Conservation (phyloP, 306 rosid genomes). For the Vigna nakashimae region DNA sequence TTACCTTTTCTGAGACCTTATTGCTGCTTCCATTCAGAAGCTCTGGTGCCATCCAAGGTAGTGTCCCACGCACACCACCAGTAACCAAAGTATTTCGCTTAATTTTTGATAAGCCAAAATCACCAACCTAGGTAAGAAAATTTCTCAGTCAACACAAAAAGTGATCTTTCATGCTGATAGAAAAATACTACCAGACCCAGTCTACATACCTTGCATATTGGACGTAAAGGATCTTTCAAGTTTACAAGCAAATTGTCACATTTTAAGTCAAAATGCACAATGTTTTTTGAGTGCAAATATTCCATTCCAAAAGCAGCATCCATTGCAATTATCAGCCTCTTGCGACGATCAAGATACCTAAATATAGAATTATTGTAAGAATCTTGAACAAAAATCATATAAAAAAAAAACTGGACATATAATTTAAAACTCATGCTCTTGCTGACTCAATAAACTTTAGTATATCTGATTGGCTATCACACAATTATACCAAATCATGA, state of each 20-base stretch:
- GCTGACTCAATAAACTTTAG: slow-evolving; percentile 27
- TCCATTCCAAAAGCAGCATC: slow-evolving; percentile 99
- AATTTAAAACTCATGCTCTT: slow-evolving; percentile 21
- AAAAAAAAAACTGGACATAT: not conserved
- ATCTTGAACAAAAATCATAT: not conserved
- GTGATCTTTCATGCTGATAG: not conserved
- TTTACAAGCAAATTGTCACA: slow-evolving; percentile 96
- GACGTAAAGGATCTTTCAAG: slow-evolving; percentile 82
- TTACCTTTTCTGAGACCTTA: slow-evolving; percentile 94
- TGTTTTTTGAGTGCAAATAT: slow-evolving; percentile 89
- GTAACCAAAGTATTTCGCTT: slow-evolving; percentile 90
- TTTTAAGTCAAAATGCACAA: slow-evolving; percentile 94
- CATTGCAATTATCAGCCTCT: slow-evolving; percentile 91
- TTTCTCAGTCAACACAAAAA: not conserved
- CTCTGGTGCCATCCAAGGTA: slow-evolving; percentile 99
- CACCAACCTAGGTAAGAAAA: slow-evolving; percentile 74
- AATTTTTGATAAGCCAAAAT: slow-evolving; percentile 95
- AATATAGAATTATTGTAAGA: slow-evolving; percentile 33
- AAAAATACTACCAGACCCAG: slow-evolving; percentile 24
- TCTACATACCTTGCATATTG: slow-evolving; percentile 84
- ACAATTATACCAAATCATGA: slow-evolving; percentile 21
- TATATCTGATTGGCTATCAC: not conserved
- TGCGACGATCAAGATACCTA: slow-evolving; percentile 92
- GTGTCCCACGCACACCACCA: slow-evolving; percentile 94
- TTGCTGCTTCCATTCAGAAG: slow-evolving; percentile 89